These are phyloP conservation scores for Verticillium longisporum DNA, from an alignment of 2,329 filamentous ascomycete genomes.

Conservation along the genomic window DNA sequence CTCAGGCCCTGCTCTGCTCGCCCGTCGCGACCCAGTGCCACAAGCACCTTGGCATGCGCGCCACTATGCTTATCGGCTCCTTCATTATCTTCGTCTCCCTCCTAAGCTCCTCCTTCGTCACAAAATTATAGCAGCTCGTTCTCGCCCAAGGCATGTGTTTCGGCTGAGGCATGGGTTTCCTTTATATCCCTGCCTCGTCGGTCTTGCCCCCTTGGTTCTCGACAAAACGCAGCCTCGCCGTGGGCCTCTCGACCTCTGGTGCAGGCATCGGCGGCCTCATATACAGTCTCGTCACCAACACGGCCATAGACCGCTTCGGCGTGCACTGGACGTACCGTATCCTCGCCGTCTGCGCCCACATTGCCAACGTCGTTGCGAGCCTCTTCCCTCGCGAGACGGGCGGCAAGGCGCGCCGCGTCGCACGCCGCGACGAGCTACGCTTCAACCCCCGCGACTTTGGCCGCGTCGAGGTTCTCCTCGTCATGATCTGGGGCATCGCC, in stretches of 20 bases:
- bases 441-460: conserved; percentile 16
- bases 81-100: conserved; percentile 43
- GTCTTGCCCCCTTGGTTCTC: conserved; percentile 58
- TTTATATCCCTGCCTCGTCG: conserved; percentile 48
- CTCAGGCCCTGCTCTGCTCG: conserved; percentile 29
- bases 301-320: conserved; percentile 46
- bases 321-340: conserved; percentile 52
- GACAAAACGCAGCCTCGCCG: conserved; percentile 47
- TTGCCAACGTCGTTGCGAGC: conserved; percentile 44
- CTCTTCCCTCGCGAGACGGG: conserved; percentile 31
- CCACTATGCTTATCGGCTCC: conserved; percentile 43
- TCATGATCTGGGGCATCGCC: conserved; percentile 53
- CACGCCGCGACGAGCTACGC: background rate
- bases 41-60: conserved; percentile 20
- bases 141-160: conserved; percentile 53
- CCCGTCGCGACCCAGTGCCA: conserved; percentile 27
- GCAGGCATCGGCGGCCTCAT: conserved; percentile 30
- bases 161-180: conserved; percentile 53
- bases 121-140: conserved; percentile 52
- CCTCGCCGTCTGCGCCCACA: conserved; percentile 36
- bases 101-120: conserved; percentile 45
- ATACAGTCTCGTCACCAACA: conserved; percentile 18
- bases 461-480: conserved; percentile 45
- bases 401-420: background rate
- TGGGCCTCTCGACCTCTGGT: conserved; percentile 47